These are phyloP conservation scores for Ogataea methylovora DNA, from an alignment of 805 yeast species.

Conservation along the genomic window DNA sequence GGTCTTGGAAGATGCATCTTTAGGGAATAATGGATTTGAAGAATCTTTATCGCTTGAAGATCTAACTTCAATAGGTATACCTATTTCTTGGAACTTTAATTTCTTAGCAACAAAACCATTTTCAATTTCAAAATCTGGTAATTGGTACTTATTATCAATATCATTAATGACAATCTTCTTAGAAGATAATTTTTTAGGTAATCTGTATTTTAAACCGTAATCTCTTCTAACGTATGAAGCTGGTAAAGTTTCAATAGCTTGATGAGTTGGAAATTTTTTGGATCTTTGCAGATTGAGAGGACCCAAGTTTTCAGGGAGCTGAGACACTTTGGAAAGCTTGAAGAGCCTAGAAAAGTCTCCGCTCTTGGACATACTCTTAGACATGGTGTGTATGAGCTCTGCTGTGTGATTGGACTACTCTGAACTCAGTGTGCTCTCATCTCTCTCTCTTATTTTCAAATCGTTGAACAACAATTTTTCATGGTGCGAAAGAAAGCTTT, in stretches of 20 bases:
- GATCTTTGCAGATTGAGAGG: conserved; percentile 16
- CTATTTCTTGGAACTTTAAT: conserved; percentile 61
- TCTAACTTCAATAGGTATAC: conserved; percentile 35
- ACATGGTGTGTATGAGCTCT: conserved; percentile 6
- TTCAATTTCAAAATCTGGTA: conserved; percentile 65
- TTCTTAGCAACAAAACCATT: conserved; percentile 55
- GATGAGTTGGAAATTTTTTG: conserved; percentile 54
- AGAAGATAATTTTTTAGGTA: conserved; percentile 55
- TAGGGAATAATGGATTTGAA: conserved; percentile 35
- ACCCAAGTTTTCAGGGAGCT: conserved; percentile 23
- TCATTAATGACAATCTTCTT: conserved; percentile 58
- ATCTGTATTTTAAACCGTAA: conserved; percentile 66
- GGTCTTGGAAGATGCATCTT: conserved; percentile 9
- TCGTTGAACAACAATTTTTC: no score
- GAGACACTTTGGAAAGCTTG: conserved; percentile 25
- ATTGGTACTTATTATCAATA: conserved; percentile 55
- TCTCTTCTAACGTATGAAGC: conserved; percentile 59
- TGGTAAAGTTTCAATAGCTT: conserved; percentile 62
- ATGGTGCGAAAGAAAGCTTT: no score
- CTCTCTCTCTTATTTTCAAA: no score
- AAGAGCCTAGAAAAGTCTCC: conserved; percentile 21
- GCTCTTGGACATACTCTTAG: conserved; percentile 14
- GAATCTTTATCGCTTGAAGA: background rate
- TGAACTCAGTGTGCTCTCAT: no score
- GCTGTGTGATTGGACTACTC: background rate